Evolutionary conservation across 108 stramenopile genomes (phyloP).

Genomic region (Cyclotella choctawhatcheeana): DNA sequence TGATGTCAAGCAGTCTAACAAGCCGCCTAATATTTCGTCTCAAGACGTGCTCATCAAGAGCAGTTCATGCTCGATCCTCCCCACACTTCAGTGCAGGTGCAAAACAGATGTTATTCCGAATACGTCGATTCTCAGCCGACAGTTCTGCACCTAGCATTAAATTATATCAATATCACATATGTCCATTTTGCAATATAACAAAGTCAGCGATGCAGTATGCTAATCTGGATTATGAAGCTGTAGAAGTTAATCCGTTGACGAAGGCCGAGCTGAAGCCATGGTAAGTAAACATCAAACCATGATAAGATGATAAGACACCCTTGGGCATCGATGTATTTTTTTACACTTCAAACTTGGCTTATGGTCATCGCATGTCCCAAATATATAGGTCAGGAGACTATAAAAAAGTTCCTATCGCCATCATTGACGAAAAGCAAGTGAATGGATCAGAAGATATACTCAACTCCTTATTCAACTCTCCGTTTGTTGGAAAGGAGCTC

Average conservation of each 20-base stretch:
- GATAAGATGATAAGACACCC: neutral
- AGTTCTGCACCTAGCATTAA: conserved; percentile 34
- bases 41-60: neutral
- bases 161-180: conserved; percentile 92
- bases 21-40: too few species aligned
- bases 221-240: conserved; percentile 51
- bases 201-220: conserved; percentile 77
- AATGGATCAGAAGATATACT: conserved; percentile 74
- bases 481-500: conserved; percentile 19
- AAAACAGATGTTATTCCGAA: neutral
- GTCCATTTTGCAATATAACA: conserved; percentile 92
- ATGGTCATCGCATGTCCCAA: too few species aligned
- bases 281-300: conserved; percentile 13
- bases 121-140: conserved; percentile 3
- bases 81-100: neutral
- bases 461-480: conserved; percentile 37
- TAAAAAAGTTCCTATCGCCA: conserved; percentile 88
- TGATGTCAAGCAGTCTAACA: too few species aligned
- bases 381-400: conserved; percentile 69
- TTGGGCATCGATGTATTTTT: too few species aligned
- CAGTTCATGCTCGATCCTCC: neutral
- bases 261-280: conserved; percentile 82
- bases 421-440: conserved; percentile 56
- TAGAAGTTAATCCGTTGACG: conserved; percentile 95
- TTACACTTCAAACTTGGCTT: too few species aligned